phyloP scores from a whole-genome alignment of 1,139 yeast species.

The Pneumocystis wakefieldiae region DNA sequence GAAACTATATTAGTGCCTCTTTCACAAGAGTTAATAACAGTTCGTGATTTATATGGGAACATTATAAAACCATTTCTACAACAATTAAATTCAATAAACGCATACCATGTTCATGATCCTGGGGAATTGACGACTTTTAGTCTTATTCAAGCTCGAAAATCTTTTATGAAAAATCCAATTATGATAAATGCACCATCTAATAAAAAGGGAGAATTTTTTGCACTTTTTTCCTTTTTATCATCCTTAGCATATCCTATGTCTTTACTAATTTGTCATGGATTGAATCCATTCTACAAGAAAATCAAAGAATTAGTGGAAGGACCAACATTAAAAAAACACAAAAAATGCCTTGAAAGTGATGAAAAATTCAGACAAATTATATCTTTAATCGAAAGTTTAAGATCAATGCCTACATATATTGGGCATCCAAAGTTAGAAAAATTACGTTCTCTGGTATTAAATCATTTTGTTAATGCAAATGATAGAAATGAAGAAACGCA shows the following conservation, averaged over 20 bases:
- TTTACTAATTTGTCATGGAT: slow-evolving; percentile 61
- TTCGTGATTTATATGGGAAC: slow-evolving; percentile 37
- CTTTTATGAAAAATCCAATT: slow-evolving; percentile 19
- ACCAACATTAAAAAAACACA: slow-evolving; percentile 42
- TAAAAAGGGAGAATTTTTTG: slow-evolving; percentile 18
- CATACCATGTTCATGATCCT: slow-evolving; percentile 52
- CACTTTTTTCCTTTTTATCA: slow-evolving; percentile 38
- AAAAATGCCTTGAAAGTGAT: slow-evolving; percentile 44
- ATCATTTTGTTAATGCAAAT: slow-evolving; percentile 13
- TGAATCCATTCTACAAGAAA: slow-evolving; percentile 48
- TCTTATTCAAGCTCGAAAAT: slow-evolving; percentile 55
- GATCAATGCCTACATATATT: slow-evolving; percentile 30
- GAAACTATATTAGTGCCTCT: slow-evolving; percentile 43
- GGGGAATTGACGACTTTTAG: slow-evolving; percentile 52
- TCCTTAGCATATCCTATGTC: slow-evolving; percentile 49
- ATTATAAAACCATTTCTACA: slow-evolving; percentile 54
- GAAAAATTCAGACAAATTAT: slow-evolving; percentile 35
- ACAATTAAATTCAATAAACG: slow-evolving; percentile 47
- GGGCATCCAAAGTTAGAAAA: slow-evolving; percentile 60
- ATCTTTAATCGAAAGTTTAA: slow-evolving; percentile 31
- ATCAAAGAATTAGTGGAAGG: slow-evolving; percentile 19
- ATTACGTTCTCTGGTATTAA: slow-evolving; percentile 11
- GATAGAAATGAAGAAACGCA: slow-evolving; percentile 35
- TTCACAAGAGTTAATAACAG: slow-evolving; percentile 38
- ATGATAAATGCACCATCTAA: slow-evolving; percentile 16